These are phyloP conservation scores for Leccinum fibrillosum DNA, from an alignment of 768 basidiomycete genomes.

Conservation along the genomic window DNA sequence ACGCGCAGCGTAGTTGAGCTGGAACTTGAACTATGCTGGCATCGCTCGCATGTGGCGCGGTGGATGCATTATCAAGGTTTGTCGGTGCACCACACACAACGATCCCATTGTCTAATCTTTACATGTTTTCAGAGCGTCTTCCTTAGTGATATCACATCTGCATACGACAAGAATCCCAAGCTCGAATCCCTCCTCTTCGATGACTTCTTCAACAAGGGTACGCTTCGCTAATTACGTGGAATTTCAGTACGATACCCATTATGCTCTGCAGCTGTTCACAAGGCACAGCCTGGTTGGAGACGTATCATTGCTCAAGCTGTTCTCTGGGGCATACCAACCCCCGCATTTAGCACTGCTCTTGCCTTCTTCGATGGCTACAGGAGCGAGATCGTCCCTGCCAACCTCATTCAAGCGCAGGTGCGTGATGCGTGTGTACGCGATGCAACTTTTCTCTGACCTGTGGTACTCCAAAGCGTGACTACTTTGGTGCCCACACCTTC, in stretches of 20 bases:
- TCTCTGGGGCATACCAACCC: conserved; percentile 96
- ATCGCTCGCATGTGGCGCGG: conserved; percentile 99
- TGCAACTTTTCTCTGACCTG: neutral
- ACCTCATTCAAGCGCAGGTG: conserved; percentile 91
- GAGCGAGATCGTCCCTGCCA: conserved; percentile 91
- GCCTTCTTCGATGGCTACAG: conserved; percentile 99
- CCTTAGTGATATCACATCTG: conserved; percentile 87
- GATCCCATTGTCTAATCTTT: conserved; percentile 5
- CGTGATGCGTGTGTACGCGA: conserved; percentile 8
- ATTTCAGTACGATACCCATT: conserved; percentile 1
- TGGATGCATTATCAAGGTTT: conserved; percentile 97
- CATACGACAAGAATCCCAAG: conserved; percentile 79
- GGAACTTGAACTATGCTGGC: conserved; percentile 96
- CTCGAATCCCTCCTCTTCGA: conserved; percentile 94
- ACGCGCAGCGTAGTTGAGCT: conserved; percentile 48
- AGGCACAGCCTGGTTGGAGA: conserved; percentile 97
- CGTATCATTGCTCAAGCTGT: conserved; percentile 94
- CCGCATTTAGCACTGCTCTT: conserved; percentile 96
- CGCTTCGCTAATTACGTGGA: neutral
- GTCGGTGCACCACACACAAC: conserved; percentile 11
- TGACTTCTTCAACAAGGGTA: conserved; percentile 95
- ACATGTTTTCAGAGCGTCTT: conserved; percentile 69
- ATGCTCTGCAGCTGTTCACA: conserved; percentile 66
- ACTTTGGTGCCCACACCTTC: conserved; percentile 99
- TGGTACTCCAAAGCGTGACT: conserved; percentile 69